Base-by-base conservation (phyloP, 805 yeast genomes). In the Candida vartiovaarae region DNA sequence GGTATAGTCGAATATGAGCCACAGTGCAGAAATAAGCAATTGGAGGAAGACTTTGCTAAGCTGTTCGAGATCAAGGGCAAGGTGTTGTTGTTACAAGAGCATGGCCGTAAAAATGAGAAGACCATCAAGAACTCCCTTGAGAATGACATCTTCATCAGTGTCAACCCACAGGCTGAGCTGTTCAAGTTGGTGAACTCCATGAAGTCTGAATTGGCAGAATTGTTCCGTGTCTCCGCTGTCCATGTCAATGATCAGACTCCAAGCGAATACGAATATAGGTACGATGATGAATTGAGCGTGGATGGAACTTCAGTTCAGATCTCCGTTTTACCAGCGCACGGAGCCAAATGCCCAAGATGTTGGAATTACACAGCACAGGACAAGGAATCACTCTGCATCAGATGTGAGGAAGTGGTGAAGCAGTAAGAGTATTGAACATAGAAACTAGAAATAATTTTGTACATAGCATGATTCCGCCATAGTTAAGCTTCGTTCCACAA, bases 261-360 rank as follows among this genome's bases (percentile, higher is more conserved):
- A 6, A 27, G 32, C 6, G 27, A 9, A 7, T 27, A 25, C 8
- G 46, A 39, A 10, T 62, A 55, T 40, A 65, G 67, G 15, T 62
- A 61, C 54, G 53, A 41, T 47, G 61, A 40, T 52, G 44, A 51
- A n/a, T 49, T 68, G 3, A 49, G 49, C 3, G 49, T 71, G 3
- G 61, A 54, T 6, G 67, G 60, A 2, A 54, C 52, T 7, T 57
- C 41, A 4, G 44, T 70, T 6, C 52, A 51, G 2, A 54, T 76
- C 4, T 49, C 60, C 3, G 72, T 83, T 3, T 62, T 69, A 6
- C 68, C 70, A 4, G 73, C 88, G 0, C 45, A 59, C 0, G 56
- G 67, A 2, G 64, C 65, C 41, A 89, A 89, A 56, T 93, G 99
- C 60, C 95, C 96, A 6, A 75, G 99, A 59, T 93, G 99, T 64